Evolutionary conservation across 371 early-diverging fungal species (phyloP).

Genomic region (Funneliformis caledonium): DNA sequence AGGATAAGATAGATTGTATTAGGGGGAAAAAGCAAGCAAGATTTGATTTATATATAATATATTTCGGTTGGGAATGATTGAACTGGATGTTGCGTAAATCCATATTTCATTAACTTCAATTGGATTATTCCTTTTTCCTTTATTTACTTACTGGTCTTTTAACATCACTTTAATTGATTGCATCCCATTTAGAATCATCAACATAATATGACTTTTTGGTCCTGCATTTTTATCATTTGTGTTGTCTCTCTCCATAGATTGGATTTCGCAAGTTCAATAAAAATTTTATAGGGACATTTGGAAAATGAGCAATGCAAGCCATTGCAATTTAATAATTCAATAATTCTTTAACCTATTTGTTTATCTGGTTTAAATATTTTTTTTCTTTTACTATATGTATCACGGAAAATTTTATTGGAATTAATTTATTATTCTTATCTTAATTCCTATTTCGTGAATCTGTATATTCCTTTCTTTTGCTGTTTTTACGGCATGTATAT

Average conservation of each 20-base stretch:
- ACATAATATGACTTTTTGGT: background rate
- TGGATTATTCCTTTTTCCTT: background rate
- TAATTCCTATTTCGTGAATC: background rate
- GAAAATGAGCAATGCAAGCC: conserved; percentile 1
- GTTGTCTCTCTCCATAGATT: conserved; percentile 18
- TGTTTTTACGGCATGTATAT: background rate
- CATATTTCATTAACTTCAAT: background rate
- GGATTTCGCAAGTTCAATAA: background rate
- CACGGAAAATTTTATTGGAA: background rate
- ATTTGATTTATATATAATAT: background rate
- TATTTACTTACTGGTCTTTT: conserved; percentile 10
- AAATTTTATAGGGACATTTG: conserved; percentile 17
- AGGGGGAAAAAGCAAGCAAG: background rate
- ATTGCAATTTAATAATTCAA: conserved; percentile 8
- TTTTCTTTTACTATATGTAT: background rate
- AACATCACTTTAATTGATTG: background rate
- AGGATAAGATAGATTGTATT: background rate
- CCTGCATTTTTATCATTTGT: conserved; percentile 13
- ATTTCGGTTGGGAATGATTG: background rate
- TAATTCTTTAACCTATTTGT: background rate
- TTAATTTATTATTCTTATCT: background rate
- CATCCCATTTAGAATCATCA: conserved; percentile 6
- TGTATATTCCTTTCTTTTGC: background rate
- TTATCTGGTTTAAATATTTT: background rate
- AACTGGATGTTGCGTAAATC: background rate